Evolutionary conservation across 2,329 filamentous ascomycete species (phyloP).

Genomic region (Beauveria caledonica): DNA sequence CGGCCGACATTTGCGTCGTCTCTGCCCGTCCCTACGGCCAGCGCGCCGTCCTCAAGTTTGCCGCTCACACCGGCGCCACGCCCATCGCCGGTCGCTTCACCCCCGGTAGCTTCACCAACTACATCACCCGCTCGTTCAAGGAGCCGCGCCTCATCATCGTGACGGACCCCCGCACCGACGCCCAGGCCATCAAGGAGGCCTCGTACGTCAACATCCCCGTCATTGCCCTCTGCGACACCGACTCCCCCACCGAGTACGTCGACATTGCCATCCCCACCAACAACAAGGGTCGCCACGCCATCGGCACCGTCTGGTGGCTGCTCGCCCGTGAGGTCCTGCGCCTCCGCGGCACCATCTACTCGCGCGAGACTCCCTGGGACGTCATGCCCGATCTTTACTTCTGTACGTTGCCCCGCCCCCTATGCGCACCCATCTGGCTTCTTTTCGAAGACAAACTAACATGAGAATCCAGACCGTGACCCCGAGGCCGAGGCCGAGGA

Average conservation of each 20-base stretch:
- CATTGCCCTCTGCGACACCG: conserved; percentile 97
- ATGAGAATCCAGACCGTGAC: conserved; percentile 65
- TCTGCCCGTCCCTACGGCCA: conserved; percentile 99
- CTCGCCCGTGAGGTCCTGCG: conserved; percentile 98
- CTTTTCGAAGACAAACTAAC: background rate
- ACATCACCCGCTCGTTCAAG: conserved; percentile 99
- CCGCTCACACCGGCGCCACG: conserved; percentile 92
- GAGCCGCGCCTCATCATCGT: conserved; percentile 99
- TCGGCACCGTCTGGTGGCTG: conserved; percentile 99
- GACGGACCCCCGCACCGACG: conserved; percentile 98
- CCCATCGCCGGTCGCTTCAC: conserved; percentile 99
- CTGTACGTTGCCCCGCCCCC: conserved; percentile 46
- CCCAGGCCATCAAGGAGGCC: conserved; percentile 99
- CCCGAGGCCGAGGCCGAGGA: conserved; percentile 99
- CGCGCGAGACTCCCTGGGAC: conserved; percentile 96
- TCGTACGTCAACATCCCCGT: conserved; percentile 99
- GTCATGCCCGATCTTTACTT: conserved; percentile 99
- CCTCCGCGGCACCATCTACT: conserved; percentile 92
- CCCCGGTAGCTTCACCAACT: conserved; percentile 99
- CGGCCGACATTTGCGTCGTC: conserved; percentile 98
- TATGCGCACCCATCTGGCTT: background rate
- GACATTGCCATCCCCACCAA: conserved; percentile 99
- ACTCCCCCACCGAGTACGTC: conserved; percentile 99
- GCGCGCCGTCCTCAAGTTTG: conserved; percentile 99
- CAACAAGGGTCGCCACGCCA: conserved; percentile 99